Evolutionary conservation across 805 yeast species (phyloP), one percentile per base, ranked within the genome.

Genomic region (Kuraishia molischiana): DNA sequence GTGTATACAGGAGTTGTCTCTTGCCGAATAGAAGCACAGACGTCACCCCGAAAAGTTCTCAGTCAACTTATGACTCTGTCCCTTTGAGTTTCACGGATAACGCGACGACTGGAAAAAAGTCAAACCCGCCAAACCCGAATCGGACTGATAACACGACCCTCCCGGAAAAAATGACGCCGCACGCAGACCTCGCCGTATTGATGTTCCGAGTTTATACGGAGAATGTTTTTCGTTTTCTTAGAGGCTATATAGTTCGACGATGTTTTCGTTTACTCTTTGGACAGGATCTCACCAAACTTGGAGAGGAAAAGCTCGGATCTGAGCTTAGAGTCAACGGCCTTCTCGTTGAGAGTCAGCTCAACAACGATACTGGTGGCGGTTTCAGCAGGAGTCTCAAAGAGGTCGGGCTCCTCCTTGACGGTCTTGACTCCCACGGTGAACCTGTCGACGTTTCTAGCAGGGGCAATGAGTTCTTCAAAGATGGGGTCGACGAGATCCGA

Each of bases 391-490:
- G 53, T 19, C 19, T 50, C 51, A 28, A 42, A 46, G 35, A 51
- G 47, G 19, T 46, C 51, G 4, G 55, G 39, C 22, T 47, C 41
- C 19, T 58, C 58, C 18, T 61, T 47, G n/a, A 46, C 48, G 6
- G 13, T 28, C 17, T 28, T 28, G 35, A 64, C 54, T 10, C 46
- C 47, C 14, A 50, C 43, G 8, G 32, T 39, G 53, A 73, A 76
- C 50, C 79, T 68, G 36, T 59, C 68, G 2, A 61, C 46, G 36
- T 53, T 59, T 39, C 56, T 47, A 22, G 67, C 46, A 19, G 74
- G 72, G 0, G 76, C 68, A 38, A 77, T 47, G 39, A 80, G 50
- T 13, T 66, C 74, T 47, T 80, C 89, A 46, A 80, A 78, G 4
- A 69, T 44, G 4, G 79, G 71, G 48, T 79, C 86, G 41, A 67